A percentile compares a stretch with the other conserved stretches of the same genome.
Conservation (phyloP, 2,329 filamentous ascomycete species). For the Phoma herbarum region DNA sequence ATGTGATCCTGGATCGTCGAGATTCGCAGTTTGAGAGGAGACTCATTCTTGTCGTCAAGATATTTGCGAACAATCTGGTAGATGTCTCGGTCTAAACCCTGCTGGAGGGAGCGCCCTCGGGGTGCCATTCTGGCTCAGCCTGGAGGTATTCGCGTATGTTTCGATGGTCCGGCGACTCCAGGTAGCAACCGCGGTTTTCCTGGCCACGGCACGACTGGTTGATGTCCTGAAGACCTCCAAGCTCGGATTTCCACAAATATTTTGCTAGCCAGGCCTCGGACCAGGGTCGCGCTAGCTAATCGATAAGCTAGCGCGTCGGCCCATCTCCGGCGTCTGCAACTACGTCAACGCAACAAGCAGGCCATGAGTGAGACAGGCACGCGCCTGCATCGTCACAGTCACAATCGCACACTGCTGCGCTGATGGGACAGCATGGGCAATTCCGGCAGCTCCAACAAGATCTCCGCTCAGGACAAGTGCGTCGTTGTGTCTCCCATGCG, state of each 20-base stretch:
- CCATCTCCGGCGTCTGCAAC: conserved; percentile 17
- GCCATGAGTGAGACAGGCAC: too few relatives aligned
- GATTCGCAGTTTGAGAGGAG: conserved; percentile 63
- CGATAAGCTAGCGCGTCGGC: conserved; percentile 40
- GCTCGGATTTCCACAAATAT: conserved; percentile 33
- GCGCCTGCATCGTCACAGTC: conserved; percentile 17
- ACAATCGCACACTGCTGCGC: conserved; percentile 23
- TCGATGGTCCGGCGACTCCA: neutral
- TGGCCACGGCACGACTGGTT: neutral
- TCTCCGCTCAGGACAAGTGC: conserved; percentile 86
- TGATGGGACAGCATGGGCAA: conserved; percentile 67
- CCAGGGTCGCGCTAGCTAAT: conserved; percentile 30
- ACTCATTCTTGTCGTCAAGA: conserved; percentile 68
- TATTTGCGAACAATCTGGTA: conserved; percentile 83
- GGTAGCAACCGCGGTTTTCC: neutral
- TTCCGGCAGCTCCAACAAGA: conserved; percentile 68
- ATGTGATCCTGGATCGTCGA: conserved; percentile 78
- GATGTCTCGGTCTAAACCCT: conserved; percentile 61
- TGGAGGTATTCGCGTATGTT: neutral
- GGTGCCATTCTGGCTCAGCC: conserved; percentile 29
- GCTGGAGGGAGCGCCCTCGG: conserved; percentile 45
- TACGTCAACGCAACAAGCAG: conserved; percentile 40
- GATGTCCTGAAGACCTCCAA: neutral
- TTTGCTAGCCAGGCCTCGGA: conserved; percentile 24
- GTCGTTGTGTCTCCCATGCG: conserved; percentile 35